Evolutionary conservation across 208 protist genomes (phyloP).

Genomic region (Naegleria fowleri): DNA sequence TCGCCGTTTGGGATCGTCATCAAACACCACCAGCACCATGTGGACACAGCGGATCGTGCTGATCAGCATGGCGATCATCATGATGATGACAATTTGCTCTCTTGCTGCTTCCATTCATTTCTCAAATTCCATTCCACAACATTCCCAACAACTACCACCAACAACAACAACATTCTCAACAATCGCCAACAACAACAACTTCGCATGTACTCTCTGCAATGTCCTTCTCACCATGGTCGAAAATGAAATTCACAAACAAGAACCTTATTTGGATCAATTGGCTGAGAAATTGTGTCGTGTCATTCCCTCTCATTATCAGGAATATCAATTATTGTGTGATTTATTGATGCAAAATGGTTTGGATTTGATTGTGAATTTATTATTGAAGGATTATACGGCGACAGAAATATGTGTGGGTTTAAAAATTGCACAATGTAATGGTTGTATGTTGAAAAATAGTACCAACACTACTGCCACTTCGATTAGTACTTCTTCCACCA

Average conservation of each 20-base stretch:
- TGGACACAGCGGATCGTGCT: too few species aligned
- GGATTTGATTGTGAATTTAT: neutral
- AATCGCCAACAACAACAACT: neutral
- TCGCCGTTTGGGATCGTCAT: too few species aligned
- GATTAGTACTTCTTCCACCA: too few species aligned
- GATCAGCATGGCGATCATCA: too few species aligned
- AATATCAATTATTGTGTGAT: neutral
- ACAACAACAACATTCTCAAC: too few species aligned
- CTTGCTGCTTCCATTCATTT: too few species aligned
- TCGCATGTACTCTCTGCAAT: neutral
- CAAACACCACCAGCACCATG: too few species aligned
- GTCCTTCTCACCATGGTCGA: neutral
- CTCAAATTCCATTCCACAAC: too few species aligned
- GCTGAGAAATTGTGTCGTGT: neutral
- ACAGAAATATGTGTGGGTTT: neutral
- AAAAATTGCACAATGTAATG: neutral
- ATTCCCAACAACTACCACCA: too few species aligned
- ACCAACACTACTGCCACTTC: too few species aligned
- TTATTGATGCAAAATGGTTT: neutral
- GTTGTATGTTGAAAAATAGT: neutral
- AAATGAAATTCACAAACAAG: neutral
- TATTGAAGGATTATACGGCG: neutral
- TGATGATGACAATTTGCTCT: too few species aligned
- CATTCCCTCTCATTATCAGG: neutral
- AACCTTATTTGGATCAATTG: neutral